phyloP scores from a whole-genome alignment of 768 basidiomycete genomes.

The Boletus rubroflammeus region DNA sequence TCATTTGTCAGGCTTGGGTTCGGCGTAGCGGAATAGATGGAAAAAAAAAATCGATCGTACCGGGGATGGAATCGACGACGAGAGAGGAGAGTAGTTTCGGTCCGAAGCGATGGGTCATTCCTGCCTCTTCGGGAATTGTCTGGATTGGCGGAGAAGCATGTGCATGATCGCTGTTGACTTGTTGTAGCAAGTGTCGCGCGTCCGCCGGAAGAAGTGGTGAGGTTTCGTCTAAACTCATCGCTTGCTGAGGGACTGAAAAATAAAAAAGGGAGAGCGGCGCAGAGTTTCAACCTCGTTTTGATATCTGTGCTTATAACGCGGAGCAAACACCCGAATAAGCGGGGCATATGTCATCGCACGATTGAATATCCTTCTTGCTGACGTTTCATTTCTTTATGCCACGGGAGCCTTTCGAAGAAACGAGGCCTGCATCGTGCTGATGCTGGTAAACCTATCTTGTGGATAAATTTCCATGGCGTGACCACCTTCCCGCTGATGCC shows the following conservation, averaged over 20 bases:
- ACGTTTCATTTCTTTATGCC: neutral
- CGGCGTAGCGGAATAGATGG: neutral
- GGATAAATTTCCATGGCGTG: conserved; percentile 7
- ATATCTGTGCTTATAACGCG: conserved; percentile 16
- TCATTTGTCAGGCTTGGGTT: neutral
- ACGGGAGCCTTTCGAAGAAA: conserved; percentile 9
- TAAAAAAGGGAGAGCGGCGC: neutral
- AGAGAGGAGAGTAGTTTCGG: conserved; percentile 44
- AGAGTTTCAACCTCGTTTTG: neutral
- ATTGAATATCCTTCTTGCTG: conserved; percentile 6
- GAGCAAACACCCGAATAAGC: conserved; percentile 6
- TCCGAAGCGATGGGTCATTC: conserved; percentile 15
- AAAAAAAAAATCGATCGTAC: conserved; percentile 30
- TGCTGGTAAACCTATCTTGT: conserved; percentile 2
- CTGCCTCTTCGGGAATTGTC: conserved; percentile 30
- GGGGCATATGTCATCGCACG: conserved; percentile 5
- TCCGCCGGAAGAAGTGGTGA: conserved; percentile 31
- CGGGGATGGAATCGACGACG: conserved; percentile 55
- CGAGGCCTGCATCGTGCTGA: conserved; percentile 32
- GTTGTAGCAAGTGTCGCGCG: conserved; percentile 3
- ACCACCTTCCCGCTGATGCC: conserved; percentile 2
- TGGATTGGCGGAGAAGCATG: conserved; percentile 15
- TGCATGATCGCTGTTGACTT: conserved; percentile 2
- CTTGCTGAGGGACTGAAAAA: conserved; percentile 14
- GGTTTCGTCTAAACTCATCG: conserved; percentile 25